Evolutionary conservation across 371 early-diverging fungal species (phyloP).

Genomic region (Conidiobolus incongruus): DNA sequence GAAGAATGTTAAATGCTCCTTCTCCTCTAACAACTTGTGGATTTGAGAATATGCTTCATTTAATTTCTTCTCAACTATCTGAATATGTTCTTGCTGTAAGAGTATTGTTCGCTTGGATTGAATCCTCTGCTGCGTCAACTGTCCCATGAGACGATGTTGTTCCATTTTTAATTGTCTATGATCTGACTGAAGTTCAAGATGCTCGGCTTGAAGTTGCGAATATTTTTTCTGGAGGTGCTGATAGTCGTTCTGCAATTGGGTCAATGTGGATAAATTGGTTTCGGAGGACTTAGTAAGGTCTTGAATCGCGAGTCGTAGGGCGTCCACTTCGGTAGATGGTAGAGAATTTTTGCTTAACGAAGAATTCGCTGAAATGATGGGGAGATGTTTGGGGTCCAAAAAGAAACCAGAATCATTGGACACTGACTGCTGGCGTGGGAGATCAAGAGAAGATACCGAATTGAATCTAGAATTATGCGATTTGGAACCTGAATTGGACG

Average conservation of each 20-base stretch:
- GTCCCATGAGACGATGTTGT: background rate
- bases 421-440: too few species aligned
- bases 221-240: background rate
- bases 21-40: too few species aligned
- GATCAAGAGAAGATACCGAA: background rate
- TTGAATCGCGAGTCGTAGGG: background rate
- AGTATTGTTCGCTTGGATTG: background rate
- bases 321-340: slow-evolving; percentile 1
- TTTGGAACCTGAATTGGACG: too few species aligned
- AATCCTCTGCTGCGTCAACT: background rate
- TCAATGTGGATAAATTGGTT: background rate
- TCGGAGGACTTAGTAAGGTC: background rate
- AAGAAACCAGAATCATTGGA: background rate
- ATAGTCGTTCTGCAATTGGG: slow-evolving; percentile 1
- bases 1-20: too few species aligned
- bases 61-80: slow-evolving; percentile 2
- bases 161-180: background rate
- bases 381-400: slow-evolving; percentile 1
- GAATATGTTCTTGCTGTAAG: background rate
- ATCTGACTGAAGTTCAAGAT: background rate
- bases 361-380: too few species aligned
- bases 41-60: too few species aligned
- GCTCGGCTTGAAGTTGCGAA: background rate
- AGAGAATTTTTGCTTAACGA: background rate
- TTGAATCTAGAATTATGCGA: too few species aligned